phyloP scores from a whole-genome alignment of 352 stramenopile genomes.

The Pythium sukuiense region DNA sequence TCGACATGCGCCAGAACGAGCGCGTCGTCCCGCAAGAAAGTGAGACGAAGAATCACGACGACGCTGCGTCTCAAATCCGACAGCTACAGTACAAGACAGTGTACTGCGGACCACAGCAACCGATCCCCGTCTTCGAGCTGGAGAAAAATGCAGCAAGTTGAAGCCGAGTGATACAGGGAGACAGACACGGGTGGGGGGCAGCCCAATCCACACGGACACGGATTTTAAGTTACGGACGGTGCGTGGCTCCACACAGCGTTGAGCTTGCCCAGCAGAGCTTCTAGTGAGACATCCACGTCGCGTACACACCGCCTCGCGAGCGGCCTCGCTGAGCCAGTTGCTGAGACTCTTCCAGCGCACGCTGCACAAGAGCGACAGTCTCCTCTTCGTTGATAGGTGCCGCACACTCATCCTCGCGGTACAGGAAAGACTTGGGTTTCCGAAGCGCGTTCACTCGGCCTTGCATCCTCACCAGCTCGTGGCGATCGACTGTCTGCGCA shows the following conservation, averaged over 20 bases:
- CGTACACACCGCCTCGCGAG: constrained; percentile 27
- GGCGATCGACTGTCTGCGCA: neutral
- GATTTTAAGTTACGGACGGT: constrained; percentile 7
- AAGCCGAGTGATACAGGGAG: neutral
- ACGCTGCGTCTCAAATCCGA: too few species aligned
- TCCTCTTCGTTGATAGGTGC: constrained; percentile 31
- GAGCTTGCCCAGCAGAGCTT: neutral
- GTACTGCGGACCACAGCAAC: too few species aligned
- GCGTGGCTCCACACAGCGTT: neutral
- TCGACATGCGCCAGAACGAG: neutral
- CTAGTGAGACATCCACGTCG: constrained; percentile 33
- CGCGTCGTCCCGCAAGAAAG: neutral
- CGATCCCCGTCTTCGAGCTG: too few species aligned
- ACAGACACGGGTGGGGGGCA: neutral
- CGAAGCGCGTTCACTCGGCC: constrained; percentile 42
- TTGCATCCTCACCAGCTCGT: constrained; percentile 36
- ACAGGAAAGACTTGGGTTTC: constrained; percentile 49
- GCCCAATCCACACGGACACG: neutral
- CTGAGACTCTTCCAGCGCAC: constrained; percentile 35
- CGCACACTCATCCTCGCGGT: constrained; percentile 35
- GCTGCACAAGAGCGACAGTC: constrained; percentile 34
- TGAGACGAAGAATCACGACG: neutral
- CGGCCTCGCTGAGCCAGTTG: constrained; percentile 3
- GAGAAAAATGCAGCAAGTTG: too few species aligned
- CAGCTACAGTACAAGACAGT: too few species aligned